These are phyloP conservation scores for Nicotiana undulata DNA, from an alignment of 257 asterid species.

Conservation along the genomic window DNA sequence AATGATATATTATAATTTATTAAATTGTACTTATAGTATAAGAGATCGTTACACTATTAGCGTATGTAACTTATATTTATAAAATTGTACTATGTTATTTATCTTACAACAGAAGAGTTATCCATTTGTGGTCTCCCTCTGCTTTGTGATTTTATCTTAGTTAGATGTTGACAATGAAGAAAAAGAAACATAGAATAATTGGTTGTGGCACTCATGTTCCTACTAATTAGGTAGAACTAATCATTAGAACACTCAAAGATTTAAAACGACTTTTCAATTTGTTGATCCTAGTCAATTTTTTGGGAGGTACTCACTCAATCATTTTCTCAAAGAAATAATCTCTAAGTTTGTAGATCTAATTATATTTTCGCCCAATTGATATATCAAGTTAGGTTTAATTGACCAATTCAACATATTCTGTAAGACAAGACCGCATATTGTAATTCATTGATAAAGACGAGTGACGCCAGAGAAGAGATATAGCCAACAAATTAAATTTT, in stretches of 20 bases:
- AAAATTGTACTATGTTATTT: neutral
- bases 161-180: neutral
- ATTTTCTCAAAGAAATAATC: neutral
- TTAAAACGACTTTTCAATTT: neutral
- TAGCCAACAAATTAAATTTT: neutral
- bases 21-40: too few species aligned
- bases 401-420: neutral
- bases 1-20: too few species aligned
- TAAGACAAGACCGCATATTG: neutral
- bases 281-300: neutral
- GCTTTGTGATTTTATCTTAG: neutral
- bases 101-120: neutral
- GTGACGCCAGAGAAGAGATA: neutral
- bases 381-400: neutral
- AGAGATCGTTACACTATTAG: too few species aligned
- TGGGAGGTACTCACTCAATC: neutral
- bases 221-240: slow-evolving; percentile 1
- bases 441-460: neutral
- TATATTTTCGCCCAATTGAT: neutral
- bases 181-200: neutral
- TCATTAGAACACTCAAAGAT: neutral
- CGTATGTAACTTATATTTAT: too few species aligned
- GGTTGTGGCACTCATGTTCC: slow-evolving; percentile 6
- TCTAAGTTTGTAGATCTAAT: neutral
- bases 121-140: neutral